These are phyloP conservation scores for Jimgerdemannia flammicorona DNA, from an alignment of 192 early-diverging fungal species.

Conservation along the genomic window DNA sequence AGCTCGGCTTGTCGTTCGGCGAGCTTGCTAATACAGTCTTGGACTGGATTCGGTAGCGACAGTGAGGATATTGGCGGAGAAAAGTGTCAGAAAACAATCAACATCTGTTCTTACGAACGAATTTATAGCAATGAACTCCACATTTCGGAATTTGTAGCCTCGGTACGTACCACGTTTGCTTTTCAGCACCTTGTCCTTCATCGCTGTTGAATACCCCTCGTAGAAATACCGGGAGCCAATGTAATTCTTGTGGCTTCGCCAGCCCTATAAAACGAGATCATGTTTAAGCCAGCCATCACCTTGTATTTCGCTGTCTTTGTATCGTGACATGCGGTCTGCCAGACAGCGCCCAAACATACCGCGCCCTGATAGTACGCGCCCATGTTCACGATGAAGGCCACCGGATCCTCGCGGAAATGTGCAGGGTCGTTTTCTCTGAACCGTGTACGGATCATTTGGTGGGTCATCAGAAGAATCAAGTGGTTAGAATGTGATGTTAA, in stretches of 20 bases:
- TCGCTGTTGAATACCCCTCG: slow-evolving; percentile 60
- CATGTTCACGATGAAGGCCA: slow-evolving; percentile 63
- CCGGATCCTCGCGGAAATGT: slow-evolving; percentile 63
- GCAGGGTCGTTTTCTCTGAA: slow-evolving; percentile 39
- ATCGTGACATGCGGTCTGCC: not conserved
- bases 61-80: too few species aligned
- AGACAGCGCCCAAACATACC: slow-evolving; percentile 28
- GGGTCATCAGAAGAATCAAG: not conserved
- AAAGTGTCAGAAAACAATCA: not conserved
- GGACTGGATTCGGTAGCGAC: slow-evolving; percentile 14
- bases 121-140: not conserved
- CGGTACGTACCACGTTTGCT: slow-evolving; percentile 47
- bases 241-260: slow-evolving; percentile 75
- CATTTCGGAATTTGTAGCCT: not conserved
- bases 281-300: not conserved
- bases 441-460: not conserved
- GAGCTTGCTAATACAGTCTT: slow-evolving; percentile 22
- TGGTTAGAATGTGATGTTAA: not conserved
- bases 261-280: slow-evolving; percentile 49
- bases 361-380: slow-evolving; percentile 53
- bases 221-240: slow-evolving; percentile 69
- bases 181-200: slow-evolving; percentile 53
- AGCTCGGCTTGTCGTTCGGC: slow-evolving; percentile 24
- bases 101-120: slow-evolving; percentile 3
- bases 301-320: not conserved